These are phyloP conservation scores for Decorospora gaudefroyi DNA, from an alignment of 2,329 filamentous ascomycete genomes.

Conservation along the genomic window DNA sequence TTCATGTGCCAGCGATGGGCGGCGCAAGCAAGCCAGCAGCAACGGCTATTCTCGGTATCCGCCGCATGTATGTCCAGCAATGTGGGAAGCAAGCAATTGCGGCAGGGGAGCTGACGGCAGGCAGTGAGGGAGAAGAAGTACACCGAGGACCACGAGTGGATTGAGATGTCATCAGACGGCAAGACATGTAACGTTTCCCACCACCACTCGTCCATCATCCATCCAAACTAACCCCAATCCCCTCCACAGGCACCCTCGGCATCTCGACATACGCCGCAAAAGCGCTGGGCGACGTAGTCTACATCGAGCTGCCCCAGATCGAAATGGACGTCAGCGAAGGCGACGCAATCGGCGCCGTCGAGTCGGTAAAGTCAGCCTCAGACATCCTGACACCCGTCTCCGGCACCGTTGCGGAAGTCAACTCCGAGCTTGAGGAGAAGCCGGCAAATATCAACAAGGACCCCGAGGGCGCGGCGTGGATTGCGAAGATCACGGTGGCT, in stretches of 20 bases:
- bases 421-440: conserved; percentile 77
- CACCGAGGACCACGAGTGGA: conserved; percentile 98
- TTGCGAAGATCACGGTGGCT: conserved; percentile 80
- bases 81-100: conserved; percentile 4
- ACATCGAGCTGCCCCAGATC: conserved; percentile 84
- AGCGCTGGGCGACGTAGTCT: conserved; percentile 94
- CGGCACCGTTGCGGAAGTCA: conserved; percentile 76
- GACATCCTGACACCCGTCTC: conserved; percentile 90
- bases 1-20: conserved; percentile 36
- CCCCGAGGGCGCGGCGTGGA: conserved; percentile 90
- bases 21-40: conserved; percentile 26
- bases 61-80: conserved; percentile 35
- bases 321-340: conserved; percentile 72
- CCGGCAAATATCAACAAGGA: conserved; percentile 86
- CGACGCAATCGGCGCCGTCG: conserved; percentile 89
- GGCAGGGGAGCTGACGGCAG: conserved; percentile 19
- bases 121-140: conserved; percentile 76
- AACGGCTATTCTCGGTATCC: conserved; percentile 48
- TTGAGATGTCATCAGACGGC: conserved; percentile 81
- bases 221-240: too few relatives aligned
- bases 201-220: conserved; percentile 1
- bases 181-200: conserved; percentile 74
- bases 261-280: conserved; percentile 92
- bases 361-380: conserved; percentile 97
- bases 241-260: conserved; percentile 69